Evolutionary conservation across 257 asterid species (phyloP), one percentile per base, ranked within the genome.

Genomic region (Nicotiana noctiflora): DNA sequence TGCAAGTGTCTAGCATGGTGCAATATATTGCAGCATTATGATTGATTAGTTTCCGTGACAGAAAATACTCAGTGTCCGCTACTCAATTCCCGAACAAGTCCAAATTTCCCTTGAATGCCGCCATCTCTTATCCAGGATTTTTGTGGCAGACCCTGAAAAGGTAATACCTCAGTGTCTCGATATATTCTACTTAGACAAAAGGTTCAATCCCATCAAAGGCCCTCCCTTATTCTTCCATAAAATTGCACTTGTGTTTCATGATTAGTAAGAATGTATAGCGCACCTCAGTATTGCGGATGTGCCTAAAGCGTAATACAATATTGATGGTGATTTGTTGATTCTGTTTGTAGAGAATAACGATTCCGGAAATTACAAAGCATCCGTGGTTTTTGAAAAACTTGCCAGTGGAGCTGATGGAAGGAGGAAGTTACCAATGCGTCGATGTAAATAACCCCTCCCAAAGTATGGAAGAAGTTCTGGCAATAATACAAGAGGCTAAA

Each of bases 121-220:
- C 5, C 88, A 85, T 65, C 88, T 87, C 53, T 66, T 87, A 40
- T 75, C 85, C 34, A 84, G 80, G 70, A 85, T 87, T 21, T 87
- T 87, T 27, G 88, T 85, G 81, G 88, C 90, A 17, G 79, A 49
- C 81, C 88, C 90, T 13, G 90, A 85, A 68, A 83, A 81, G 88
- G 90, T 87, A 83, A 46, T 18, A 44, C 2, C 59, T 46, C 59
- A 21, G 44, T 37, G 4, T 19, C 57, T 19, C 19, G 4, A 72
- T 21, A 46, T 13, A 40, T 11, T 68, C 19, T 40, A 9, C n/a
- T 61, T 19, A 19, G 57, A n/a, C 46, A 56, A 25, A 10, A 44
- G 59, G 40, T 72, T 23, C 59, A 44, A 37, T 68, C n/a, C n/a
- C 34, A 19, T 57, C 32, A 44, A 40, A 68, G 32, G n/a, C 56